Conservation (phyloP, 768 basidiomycete genomes). For the Austroboletus festivus region DNA sequence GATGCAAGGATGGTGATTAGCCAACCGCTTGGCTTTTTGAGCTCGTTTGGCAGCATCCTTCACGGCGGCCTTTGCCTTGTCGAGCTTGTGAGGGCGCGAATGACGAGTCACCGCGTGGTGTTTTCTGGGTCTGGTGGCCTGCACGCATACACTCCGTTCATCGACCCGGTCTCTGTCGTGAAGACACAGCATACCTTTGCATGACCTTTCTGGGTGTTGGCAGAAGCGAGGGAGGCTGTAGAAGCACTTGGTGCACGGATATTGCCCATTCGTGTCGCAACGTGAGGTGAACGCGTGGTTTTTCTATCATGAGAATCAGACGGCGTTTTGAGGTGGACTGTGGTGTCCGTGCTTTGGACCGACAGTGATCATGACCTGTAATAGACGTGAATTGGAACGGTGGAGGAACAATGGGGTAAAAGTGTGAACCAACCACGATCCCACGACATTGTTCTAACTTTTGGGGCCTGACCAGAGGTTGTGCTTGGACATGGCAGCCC, state of each 20-base stretch:
- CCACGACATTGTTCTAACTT: constrained; percentile 14
- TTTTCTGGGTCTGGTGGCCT: constrained; percentile 11
- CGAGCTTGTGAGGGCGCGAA: constrained; percentile 9
- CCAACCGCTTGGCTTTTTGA: constrained; percentile 4
- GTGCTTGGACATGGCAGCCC: constrained; percentile 26
- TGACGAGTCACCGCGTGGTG: constrained; percentile 4
- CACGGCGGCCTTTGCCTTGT: constrained; percentile 15
- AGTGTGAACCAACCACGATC: constrained; percentile 10
- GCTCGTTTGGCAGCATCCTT: constrained; percentile 19
- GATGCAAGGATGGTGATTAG: constrained; percentile 29
- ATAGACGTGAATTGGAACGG: constrained; percentile 4
- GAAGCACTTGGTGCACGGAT: constrained; percentile 22
- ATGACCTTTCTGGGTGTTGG: background rate
- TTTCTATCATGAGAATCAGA: background rate
- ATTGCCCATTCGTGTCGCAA: constrained; percentile 11
- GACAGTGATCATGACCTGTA: too few relatives aligned
- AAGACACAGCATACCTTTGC: constrained; percentile 8
- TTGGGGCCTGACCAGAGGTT: constrained; percentile 9
- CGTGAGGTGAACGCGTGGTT: background rate
- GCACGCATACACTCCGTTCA: background rate
- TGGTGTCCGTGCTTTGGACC: too few relatives aligned
- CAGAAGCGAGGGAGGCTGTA: constrained; percentile 1
- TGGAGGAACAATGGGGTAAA: constrained; percentile 22
- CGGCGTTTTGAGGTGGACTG: constrained; percentile 24
- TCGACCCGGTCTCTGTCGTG: background rate